Evolutionary conservation across 2,329 filamentous ascomycete genomes (phyloP).

Genomic region (Xylariaceae sp.): DNA sequence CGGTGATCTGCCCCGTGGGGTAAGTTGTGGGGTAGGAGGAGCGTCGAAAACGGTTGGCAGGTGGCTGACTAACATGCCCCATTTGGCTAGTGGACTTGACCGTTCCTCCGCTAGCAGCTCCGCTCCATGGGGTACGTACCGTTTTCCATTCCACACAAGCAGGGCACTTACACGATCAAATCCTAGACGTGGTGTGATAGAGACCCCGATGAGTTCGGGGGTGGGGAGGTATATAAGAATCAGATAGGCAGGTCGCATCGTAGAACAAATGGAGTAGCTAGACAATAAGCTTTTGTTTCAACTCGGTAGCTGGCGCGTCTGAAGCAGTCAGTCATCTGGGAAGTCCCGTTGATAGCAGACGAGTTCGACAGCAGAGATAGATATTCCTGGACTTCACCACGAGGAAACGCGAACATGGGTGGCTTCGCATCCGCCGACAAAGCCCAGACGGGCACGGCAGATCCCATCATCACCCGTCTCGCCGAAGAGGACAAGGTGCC

Average conservation of each 20-base stretch:
- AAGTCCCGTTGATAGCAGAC: background rate
- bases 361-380: background rate
- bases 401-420: conserved; percentile 19
- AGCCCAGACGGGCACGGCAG: conserved; percentile 26
- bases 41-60: background rate
- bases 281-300: too few relatives aligned
- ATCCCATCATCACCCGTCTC: conserved; percentile 37
- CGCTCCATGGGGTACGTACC: background rate
- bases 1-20: background rate
- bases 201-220: background rate
- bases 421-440: conserved; percentile 18
- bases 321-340: background rate
- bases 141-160: background rate
- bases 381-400: background rate
- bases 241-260: conserved; percentile 4
- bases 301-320: background rate
- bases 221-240: background rate
- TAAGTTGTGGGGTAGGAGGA: background rate
- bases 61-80: too few relatives aligned
- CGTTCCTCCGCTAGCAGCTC: background rate
- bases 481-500: conserved; percentile 37
- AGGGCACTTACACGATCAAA: background rate
- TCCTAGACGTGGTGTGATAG: background rate
- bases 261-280: background rate
- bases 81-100: too few relatives aligned